Conservation (phyloP, 345 rosid species). For the Gynandropsis gynandra region DNA sequence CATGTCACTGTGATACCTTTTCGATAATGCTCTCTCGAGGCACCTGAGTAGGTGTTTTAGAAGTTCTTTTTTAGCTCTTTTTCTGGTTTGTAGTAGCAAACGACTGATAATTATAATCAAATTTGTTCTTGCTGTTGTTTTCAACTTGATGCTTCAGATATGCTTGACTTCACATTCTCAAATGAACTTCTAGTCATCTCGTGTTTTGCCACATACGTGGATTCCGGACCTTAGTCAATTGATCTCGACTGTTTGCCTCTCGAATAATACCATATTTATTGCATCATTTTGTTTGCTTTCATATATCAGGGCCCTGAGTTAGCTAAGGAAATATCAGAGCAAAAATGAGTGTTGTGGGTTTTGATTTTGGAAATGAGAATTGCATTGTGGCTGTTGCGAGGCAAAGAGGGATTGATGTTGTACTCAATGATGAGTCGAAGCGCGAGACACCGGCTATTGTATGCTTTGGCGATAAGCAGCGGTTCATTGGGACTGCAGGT, state of each 20-base stretch:
- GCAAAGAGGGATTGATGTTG: slow-evolving; percentile 97
- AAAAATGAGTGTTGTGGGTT: slow-evolving; percentile 94
- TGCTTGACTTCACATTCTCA: too few relatives aligned
- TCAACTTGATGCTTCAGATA: too few relatives aligned
- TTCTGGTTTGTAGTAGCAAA: too few relatives aligned
- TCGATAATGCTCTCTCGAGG: not conserved
- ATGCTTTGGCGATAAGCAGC: slow-evolving; percentile 94
- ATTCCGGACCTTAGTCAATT: not conserved
- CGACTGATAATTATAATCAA: too few relatives aligned
- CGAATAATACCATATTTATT: not conserved
- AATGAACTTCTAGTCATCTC: too few relatives aligned
- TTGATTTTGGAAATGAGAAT: slow-evolving; percentile 95
- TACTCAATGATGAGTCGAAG: slow-evolving; percentile 95
- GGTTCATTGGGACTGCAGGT: slow-evolving; percentile 95
- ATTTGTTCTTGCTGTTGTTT: too few relatives aligned
- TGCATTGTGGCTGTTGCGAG: slow-evolving; percentile 96
- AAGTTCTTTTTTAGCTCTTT: not conserved
- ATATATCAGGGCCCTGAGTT: slow-evolving; percentile 1
- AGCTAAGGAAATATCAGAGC: slow-evolving; percentile 2
- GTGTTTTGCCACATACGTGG: too few relatives aligned
- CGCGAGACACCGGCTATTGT: slow-evolving; percentile 96
- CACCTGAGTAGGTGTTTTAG: not conserved
- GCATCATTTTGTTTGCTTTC: not conserved
- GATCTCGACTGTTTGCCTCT: not conserved
- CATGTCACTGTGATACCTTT: not conserved